These are phyloP conservation scores for Botryococcus braunii DNA, from an alignment of 163 green algal genomes.

Conservation along the genomic window DNA sequence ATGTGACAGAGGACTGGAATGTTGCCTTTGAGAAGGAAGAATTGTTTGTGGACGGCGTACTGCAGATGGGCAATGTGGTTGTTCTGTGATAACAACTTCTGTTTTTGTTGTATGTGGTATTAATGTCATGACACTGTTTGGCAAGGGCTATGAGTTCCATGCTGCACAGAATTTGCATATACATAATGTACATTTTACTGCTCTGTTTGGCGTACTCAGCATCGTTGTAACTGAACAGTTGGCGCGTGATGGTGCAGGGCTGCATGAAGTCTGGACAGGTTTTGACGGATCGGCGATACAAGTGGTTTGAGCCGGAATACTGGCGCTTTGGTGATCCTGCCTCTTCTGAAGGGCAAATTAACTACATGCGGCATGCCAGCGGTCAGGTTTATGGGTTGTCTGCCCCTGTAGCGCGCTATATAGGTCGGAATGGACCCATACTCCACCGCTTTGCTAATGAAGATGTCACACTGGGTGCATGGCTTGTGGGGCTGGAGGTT, in stretches of 20 bases:
- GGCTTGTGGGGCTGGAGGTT: constrained; percentile 62
- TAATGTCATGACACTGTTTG: too few relatives aligned
- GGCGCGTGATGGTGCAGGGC: constrained; percentile 35
- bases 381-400: constrained; percentile 44
- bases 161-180: too few relatives aligned
- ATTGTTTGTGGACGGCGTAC: too few relatives aligned
- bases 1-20: too few relatives aligned
- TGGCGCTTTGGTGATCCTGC: constrained; percentile 53
- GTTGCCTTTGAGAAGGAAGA: too few relatives aligned
- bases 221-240: too few relatives aligned
- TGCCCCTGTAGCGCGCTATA: constrained; percentile 41
- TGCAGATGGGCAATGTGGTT: too few relatives aligned
- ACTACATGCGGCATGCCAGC: constrained; percentile 31
- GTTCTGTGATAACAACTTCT: too few relatives aligned
- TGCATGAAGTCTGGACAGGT: constrained; percentile 66
- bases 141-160: too few relatives aligned
- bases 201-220: too few relatives aligned
- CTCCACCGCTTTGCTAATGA: constrained; percentile 62
- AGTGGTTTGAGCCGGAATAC: constrained; percentile 54
- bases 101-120: too few relatives aligned
- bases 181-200: too few relatives aligned
- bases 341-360: constrained; percentile 22
- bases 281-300: constrained; percentile 37
- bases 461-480: constrained; percentile 59
- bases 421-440: constrained; percentile 39